phyloP scores from a whole-genome alignment of 345 rosid species.

The Sapria himalayana region DNA sequence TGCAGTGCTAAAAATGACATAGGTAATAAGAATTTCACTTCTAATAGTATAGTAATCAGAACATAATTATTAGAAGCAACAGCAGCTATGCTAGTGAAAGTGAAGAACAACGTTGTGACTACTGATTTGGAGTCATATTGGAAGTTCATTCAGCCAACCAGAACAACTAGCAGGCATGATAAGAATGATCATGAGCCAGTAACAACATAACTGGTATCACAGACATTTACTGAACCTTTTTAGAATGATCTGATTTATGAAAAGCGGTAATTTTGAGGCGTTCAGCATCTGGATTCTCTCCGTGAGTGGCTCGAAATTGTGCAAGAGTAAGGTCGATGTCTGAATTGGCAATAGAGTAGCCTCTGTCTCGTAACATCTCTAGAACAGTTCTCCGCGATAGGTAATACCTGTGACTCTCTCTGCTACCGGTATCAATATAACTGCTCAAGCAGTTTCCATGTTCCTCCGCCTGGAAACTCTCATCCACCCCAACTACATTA shows the following conservation, averaged over 20 bases:
- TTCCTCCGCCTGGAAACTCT: conserved; percentile 3
- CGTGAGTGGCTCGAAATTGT: conserved; percentile 36
- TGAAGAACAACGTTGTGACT: too few relatives aligned
- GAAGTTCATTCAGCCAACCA: too few relatives aligned
- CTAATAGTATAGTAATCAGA: too few relatives aligned
- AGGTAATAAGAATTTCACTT: too few relatives aligned
- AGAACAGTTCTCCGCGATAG: conserved; percentile 47
- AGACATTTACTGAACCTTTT: too few relatives aligned
- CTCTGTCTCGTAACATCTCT: conserved; percentile 78
- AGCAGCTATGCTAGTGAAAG: too few relatives aligned
- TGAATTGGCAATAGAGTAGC: conserved; percentile 36
- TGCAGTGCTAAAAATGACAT: too few relatives aligned
- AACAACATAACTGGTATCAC: too few relatives aligned
- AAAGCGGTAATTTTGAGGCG: conserved; percentile 37
- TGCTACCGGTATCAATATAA: conserved; percentile 31
- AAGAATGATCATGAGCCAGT: too few relatives aligned
- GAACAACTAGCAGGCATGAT: too few relatives aligned
- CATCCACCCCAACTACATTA: neutral
- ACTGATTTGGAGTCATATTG: too few relatives aligned
- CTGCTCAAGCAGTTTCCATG: conserved; percentile 26
- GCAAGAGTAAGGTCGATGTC: conserved; percentile 46
- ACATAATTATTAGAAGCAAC: too few relatives aligned
- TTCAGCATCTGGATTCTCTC: conserved; percentile 34
- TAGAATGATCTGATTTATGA: conserved; percentile 32
- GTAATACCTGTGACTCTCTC: conserved; percentile 53